Base-by-base conservation (phyloP, 257 asterid species). In the Hygrophila difformis region DNA sequence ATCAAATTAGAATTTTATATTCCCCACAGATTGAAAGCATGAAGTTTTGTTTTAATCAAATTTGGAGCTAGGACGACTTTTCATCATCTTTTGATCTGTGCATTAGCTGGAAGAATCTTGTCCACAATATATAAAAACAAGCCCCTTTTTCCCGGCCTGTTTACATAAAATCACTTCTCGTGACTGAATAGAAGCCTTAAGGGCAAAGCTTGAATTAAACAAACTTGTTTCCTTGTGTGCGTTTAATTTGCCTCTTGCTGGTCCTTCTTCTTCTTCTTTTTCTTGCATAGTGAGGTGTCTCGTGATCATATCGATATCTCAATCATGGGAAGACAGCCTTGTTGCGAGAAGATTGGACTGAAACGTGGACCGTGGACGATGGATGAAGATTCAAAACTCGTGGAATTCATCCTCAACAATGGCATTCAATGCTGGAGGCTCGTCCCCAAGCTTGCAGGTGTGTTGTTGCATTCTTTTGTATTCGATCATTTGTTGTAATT, bases 311-410 rank as follows among this genome's bases (percentile, higher is more conserved):
- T n/a, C n/a, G n/a, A n/a, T n/a, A n/a, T n/a, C n/a, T n/a, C n/a
- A n/a, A n/a, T n/a, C n/a, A 82, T 82, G 94, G 94, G 91, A 36
- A 82, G 94, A 14, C 78, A 73, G 23, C 81, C 86, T 50, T 82
- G 94, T 48, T 82, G 94, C 51, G 91, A 82, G 16, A 76, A 67
- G 55, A 50, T 64, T 10, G 94, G 94, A 6, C 23, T 82, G 42
- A 82, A 82, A 61, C 66, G 76, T 68, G 86, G 94, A 54, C 84
- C 91, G 38, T 82, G 94, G 94, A 71, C 87, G 13, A 64, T 74
- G 0, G 81, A 78, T 47, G 94, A 82, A 66, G 94, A 82, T 47
- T 77, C 62, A 8, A 82, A 73, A 38, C 78, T 82, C 21, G 64
- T 73, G 40, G 57, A 40, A 21, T 82, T 73, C 40, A 73, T 82